Evolutionary conservation across 768 basidiomycete genomes (phyloP), one percentile per base, ranked within the genome.

Genomic region (Suillus lakei): DNA sequence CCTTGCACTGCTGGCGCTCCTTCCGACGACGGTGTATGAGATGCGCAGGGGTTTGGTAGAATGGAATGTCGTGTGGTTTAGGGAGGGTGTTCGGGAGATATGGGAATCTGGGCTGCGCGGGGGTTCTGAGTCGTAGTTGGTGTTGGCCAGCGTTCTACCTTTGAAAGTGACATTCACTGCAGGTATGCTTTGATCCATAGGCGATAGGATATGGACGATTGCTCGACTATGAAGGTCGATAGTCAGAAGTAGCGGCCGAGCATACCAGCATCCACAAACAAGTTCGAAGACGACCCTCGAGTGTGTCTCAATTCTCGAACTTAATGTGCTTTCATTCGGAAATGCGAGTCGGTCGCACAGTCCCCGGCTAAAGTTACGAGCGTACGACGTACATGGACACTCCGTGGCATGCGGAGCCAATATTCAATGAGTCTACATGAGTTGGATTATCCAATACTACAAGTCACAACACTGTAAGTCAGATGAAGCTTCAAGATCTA

Each of bases 61-160:
- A 73, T 95, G 91, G 77, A 96, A 96, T 71, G 90, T 95, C 3
- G 89, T 93, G 43, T 93, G 89, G 76, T 91, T 96, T 74, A 78
- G 94, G 70, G 90, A 89, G 74, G 94, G 94, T 0, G 85, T 93
- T 58, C 86, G 91, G 75, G 91, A 93, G 77, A 93, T 96, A 48
- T 90, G 89, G 69, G 85, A 88, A 59, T 51, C 2, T 85, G 84
- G 82, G 81, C 83, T 15, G 85, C 84, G 26, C 74, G 83, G 1
- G 73, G 78, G 34, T 68, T 86, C 0, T 78, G 86, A 50, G 23
- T 13, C 23, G 44, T 82, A 63, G 28, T 51, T 16, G 16, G 26
- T 18, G 28, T 51, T 51, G 50, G 23, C 16, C 8, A 9, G 50
- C 13, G 34, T 21, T 41, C 28, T 23, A 64, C 53, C 23, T 41